Evolutionary conservation across 1,284 basidiomycete genomes (phyloP).

Genomic region (Ustilago cynodontis): DNA sequence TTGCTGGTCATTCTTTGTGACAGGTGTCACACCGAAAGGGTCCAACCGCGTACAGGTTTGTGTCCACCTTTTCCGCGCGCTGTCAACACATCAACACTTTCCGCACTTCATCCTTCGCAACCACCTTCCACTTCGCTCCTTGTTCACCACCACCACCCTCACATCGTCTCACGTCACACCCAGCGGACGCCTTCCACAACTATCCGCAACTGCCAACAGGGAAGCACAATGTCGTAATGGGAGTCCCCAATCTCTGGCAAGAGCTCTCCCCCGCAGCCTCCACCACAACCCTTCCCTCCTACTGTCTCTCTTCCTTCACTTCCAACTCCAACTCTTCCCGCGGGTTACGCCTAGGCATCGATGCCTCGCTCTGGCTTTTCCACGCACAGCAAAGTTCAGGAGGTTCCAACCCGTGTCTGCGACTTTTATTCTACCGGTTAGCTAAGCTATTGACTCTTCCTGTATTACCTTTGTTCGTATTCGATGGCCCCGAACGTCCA

Average conservation of each 20-base stretch:
- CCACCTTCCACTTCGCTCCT: not conserved
- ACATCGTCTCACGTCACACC: not conserved
- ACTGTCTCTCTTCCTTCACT: constrained; percentile 37
- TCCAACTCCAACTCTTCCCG: constrained; percentile 31
- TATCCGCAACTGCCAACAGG: no score
- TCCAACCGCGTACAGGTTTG: not conserved
- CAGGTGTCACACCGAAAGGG: not conserved
- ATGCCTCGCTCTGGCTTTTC: constrained; percentile 72
- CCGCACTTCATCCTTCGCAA: not conserved
- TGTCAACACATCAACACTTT: constrained; percentile 3
- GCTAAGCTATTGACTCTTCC: constrained; percentile 81
- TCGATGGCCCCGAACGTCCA: constrained; percentile 89
- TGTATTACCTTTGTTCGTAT: constrained; percentile 89
- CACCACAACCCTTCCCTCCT: constrained; percentile 47
- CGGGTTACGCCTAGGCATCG: constrained; percentile 57
- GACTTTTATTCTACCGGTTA: constrained; percentile 73
- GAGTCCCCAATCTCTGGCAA: constrained; percentile 61
- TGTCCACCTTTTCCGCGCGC: constrained; percentile 4
- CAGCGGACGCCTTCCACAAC: not conserved
- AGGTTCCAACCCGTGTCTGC: constrained; percentile 73
- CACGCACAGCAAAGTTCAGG: constrained; percentile 71
- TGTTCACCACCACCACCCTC: not conserved
- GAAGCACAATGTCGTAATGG: constrained; percentile 48
- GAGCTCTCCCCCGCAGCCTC: constrained; percentile 50
- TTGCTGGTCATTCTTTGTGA: not conserved